Conservation (phyloP, 164 flowering plant species). For the Berberis vulgaris region DNA sequence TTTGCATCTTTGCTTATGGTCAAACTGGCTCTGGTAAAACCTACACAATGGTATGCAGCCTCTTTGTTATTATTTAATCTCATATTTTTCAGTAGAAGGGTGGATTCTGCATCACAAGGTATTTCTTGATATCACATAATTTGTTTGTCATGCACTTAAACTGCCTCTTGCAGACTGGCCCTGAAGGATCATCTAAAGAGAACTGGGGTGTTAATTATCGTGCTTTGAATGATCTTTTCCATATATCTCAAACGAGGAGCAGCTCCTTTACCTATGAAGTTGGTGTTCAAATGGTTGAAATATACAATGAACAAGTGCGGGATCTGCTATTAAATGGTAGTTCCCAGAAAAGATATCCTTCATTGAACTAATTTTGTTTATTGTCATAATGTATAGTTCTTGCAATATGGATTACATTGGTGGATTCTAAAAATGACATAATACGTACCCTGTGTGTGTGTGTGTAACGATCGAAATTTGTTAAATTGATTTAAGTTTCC, state of each 20-base stretch:
- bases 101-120: not conserved
- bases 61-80: conserved; percentile 1
- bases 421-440: too few relatives aligned
- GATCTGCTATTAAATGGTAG: conserved; percentile 71
- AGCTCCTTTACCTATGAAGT: conserved; percentile 50
- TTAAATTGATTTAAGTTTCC: too few relatives aligned
- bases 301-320: conserved; percentile 94
- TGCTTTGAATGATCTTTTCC: conserved; percentile 75
- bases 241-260: conserved; percentile 55
- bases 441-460: too few relatives aligned
- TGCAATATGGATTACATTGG: too few relatives aligned
- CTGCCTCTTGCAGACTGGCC: conserved; percentile 54
- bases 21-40: conserved; percentile 99
- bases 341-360: conserved; percentile 75
- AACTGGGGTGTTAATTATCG: conserved; percentile 77
- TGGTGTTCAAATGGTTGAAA: conserved; percentile 91
- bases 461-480: too few relatives aligned
- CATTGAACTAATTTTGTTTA: conserved; percentile 1
- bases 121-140: not conserved
- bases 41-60: conserved; percentile 68
- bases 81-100: not conserved
- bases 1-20: conserved; percentile 96
- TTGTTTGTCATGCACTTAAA: not conserved
- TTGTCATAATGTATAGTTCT: too few relatives aligned
- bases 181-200: conserved; percentile 52